These are phyloP conservation scores for Globisporangium cederbergense DNA, from an alignment of 352 stramenopile species.

Conservation along the genomic window DNA sequence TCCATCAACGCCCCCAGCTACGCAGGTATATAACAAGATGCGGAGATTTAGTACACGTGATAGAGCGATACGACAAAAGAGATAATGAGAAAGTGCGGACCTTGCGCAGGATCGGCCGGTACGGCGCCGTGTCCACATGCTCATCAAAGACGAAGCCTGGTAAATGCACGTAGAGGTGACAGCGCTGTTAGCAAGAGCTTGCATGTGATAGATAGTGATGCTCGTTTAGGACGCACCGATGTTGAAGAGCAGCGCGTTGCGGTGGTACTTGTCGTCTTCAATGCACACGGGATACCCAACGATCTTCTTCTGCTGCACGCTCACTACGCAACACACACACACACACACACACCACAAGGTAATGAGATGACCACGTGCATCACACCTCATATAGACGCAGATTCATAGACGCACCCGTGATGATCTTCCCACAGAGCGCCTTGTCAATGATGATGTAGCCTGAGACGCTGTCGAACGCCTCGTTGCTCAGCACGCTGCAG, in stretches of 20 bases:
- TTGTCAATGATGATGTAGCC: conserved; percentile 90
- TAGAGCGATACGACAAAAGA: not conserved
- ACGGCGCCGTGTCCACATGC: conserved; percentile 67
- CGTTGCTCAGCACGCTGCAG: conserved; percentile 68
- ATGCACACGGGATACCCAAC: conserved; percentile 87
- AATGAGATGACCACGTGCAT: not conserved
- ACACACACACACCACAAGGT: not conserved
- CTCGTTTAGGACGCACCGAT: conserved; percentile 36
- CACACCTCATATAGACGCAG: not conserved
- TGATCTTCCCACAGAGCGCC: conserved; percentile 84
- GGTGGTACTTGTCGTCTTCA: conserved; percentile 89
- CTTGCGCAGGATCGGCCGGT: conserved; percentile 83
- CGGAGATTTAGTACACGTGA: not conserved
- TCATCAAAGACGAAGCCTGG: conserved; percentile 83
- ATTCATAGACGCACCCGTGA: conserved; percentile 42
- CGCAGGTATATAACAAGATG: too few relatives aligned
- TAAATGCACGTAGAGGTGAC: not conserved
- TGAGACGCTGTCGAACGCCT: conserved; percentile 84
- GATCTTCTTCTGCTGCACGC: conserved; percentile 79
- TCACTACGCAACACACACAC: conserved; percentile 31
- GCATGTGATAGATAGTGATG: too few relatives aligned
- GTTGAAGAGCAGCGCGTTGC: conserved; percentile 88
- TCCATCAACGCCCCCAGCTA: conserved; percentile 71
- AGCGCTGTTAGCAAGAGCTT: not conserved
- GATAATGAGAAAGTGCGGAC: conserved; percentile 9